Conservation (phyloP, 345 rosid genomes). For the Combretum micranthum region DNA sequence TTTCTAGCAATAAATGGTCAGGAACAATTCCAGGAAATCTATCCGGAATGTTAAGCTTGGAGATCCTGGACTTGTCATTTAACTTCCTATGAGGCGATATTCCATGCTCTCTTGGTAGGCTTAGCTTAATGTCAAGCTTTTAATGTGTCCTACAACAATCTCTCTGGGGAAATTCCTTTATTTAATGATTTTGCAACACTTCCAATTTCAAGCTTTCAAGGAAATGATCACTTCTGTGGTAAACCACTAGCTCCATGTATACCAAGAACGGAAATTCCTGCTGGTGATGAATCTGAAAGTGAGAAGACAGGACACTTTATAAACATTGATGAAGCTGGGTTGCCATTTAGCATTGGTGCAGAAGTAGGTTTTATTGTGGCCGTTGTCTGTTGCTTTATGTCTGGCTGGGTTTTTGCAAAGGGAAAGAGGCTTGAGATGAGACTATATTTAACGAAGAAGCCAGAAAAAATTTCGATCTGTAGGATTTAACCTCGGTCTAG, state of each 20-base stretch:
- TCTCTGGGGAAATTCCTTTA: constrained; percentile 3
- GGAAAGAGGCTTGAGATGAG: no score
- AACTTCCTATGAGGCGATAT: constrained; percentile 8
- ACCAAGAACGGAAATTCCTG: background rate
- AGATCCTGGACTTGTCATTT: constrained; percentile 2
- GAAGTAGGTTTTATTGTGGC: no score
- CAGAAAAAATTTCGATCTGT: no score
- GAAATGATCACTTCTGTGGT: constrained; percentile 6
- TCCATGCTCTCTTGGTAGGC: constrained; percentile 1
- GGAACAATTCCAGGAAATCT: constrained; percentile 5
- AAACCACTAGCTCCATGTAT: background rate
- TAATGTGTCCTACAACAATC: constrained; percentile 3
- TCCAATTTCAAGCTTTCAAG: constrained; percentile 3
- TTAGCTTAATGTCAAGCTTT: constrained; percentile 3
- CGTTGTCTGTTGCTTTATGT: no score
- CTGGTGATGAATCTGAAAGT: no score
- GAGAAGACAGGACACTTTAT: no score
- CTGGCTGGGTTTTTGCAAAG: no score
- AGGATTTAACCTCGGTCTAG: no score
- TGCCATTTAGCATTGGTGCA: no score
- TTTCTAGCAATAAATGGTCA: constrained; percentile 4
- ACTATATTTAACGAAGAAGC: no score
- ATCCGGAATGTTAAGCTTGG: constrained; percentile 6
- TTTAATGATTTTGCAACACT: constrained; percentile 2
- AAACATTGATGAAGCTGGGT: no score